Evolutionary conservation across 306 rosid genomes (phyloP).

Genomic region (Citrullus mucosospermus): DNA sequence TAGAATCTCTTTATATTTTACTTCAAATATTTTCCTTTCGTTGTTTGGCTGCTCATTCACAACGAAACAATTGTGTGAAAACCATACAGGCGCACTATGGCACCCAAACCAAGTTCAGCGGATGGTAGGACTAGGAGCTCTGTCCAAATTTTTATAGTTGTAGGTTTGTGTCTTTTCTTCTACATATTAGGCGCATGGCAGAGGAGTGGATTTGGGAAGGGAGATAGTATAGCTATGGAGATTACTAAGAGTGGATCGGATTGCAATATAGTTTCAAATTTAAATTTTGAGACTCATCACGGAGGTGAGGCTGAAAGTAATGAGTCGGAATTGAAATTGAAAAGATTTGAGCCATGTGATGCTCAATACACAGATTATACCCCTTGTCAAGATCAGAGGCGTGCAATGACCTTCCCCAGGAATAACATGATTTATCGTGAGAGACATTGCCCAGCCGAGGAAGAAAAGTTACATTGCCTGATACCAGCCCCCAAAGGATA

Average conservation of each 20-base stretch:
- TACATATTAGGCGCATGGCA: conserved; percentile 94
- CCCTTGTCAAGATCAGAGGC: conserved; percentile 90
- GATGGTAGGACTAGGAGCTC: conserved; percentile 83
- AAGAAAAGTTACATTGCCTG: conserved; percentile 76
- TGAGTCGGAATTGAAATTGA: conserved; percentile 36
- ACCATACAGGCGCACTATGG: conserved; percentile 48
- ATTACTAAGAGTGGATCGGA: conserved; percentile 47
- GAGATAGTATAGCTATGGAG: conserved; percentile 74
- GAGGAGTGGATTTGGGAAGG: conserved; percentile 92
- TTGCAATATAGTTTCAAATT: conserved; percentile 41
- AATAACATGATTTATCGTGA: conserved; percentile 76
- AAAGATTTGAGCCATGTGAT: conserved; percentile 46
- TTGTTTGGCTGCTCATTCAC: conserved; percentile 1
- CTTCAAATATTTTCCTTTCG: background rate
- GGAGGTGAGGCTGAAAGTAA: conserved; percentile 48
- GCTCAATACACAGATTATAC: conserved; percentile 58
- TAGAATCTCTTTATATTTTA: background rate
- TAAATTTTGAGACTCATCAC: conserved; percentile 86
- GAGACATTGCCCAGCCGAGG: conserved; percentile 80
- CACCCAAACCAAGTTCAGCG: conserved; percentile 39
- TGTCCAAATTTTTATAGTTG: conserved; percentile 69
- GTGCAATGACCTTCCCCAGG: conserved; percentile 87
- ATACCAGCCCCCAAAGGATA: conserved; percentile 93
- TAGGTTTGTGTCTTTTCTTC: conserved; percentile 83
- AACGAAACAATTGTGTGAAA: background rate